Evolutionary conservation across 805 yeast species (phyloP), one percentile per base, ranked within the genome.

Genomic region (Ogataea saltuana): DNA sequence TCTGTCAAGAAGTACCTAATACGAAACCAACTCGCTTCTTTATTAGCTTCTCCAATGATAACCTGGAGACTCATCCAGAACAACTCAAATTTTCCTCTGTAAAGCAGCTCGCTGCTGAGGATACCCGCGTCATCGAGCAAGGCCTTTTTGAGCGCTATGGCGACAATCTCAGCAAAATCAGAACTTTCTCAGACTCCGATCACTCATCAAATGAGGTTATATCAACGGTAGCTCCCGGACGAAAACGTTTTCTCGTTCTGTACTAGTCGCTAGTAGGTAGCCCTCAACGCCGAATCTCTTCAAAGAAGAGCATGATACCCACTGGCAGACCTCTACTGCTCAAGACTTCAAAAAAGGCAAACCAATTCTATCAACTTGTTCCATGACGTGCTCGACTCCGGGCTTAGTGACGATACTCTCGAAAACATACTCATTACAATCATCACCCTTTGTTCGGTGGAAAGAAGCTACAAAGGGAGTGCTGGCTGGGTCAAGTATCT

Each of bases 401-500:
- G 10, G 10, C 9, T 22, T 10, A 22, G 25, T 10, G 25, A 22
- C 25, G 25, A 22, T 6, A 22, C 25, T 22, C 6, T 22, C 10
- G 25, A 22, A 22, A 22, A 22, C 6, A 22, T 22, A 6, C 6
- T 10, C 25, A 6, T 22, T 10, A 22, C 25, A 7, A 10, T 10
- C 25, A 22, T 22, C 25, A 22, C 10, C 10, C 25, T 22, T 7
- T 22, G 25, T 10, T 22, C 25, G 9, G 10, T 22, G 10, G 25
- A 22, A 10, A 22, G 6, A 7, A 22, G 25, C 10, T 22, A 22
- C 25, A 10, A 22, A 31, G 55, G 60, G 2, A 58, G 51, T 41
- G 48, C 34, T 6, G 42, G 37, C 13, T 62, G 67, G 67, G 35
- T 58, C n/a, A 51, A 50, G 18, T 61, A 60, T 35, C 39, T 62